phyloP scores from a whole-genome alignment of 2,329 filamentous ascomycete genomes.

The Epichloe brachyelytri region DNA sequence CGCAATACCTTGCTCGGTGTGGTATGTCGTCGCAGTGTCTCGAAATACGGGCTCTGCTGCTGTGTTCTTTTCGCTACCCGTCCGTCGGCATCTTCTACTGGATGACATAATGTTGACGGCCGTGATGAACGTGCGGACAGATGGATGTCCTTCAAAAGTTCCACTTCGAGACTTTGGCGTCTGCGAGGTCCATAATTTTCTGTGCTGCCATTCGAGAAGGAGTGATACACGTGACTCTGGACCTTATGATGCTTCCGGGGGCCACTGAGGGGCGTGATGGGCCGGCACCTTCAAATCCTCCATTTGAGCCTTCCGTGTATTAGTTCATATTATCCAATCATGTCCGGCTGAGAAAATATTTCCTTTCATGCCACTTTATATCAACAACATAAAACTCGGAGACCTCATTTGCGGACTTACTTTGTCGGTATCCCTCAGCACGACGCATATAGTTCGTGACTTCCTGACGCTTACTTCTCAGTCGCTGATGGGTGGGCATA shows the following conservation, averaged over 20 bases:
- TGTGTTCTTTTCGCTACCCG: not conserved
- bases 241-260: constrained; percentile 9
- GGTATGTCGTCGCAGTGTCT: not conserved
- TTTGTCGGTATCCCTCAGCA: not conserved
- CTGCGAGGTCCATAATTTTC: constrained; percentile 9
- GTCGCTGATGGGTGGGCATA: constrained; percentile 1
- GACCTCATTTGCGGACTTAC: not conserved
- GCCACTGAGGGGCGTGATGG: constrained; percentile 12
- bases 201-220: constrained; percentile 4
- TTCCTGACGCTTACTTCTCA: constrained; percentile 8
- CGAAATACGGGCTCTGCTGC: not conserved
- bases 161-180: constrained; percentile 4
- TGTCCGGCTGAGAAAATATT: constrained; percentile 1
- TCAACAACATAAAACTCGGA: not conserved
- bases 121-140: not conserved
- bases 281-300: constrained; percentile 12
- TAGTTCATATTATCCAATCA: constrained; percentile 9
- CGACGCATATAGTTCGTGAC: constrained; percentile 8
- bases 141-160: not conserved
- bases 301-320: constrained; percentile 12
- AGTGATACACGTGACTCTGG: constrained; percentile 11
- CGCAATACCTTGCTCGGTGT: not conserved
- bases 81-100: not conserved
- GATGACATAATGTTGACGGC: not conserved
- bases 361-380: constrained; percentile 1